phyloP scores from a whole-genome alignment of 257 asterid species.

The Primulina huaijiensis region DNA sequence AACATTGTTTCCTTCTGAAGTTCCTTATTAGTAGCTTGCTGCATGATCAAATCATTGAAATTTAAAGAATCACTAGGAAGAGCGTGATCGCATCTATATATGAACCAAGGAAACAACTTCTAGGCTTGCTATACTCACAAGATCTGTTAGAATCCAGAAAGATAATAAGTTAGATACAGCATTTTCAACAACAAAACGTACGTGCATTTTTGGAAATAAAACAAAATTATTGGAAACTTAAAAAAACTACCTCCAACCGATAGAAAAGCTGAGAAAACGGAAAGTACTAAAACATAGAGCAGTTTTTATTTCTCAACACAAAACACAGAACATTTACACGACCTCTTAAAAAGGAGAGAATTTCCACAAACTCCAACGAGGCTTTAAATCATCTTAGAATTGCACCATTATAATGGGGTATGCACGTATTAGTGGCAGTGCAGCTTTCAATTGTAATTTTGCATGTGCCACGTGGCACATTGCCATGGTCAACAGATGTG shows the following conservation, averaged over 20 bases:
- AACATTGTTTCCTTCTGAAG: constrained; percentile 90
- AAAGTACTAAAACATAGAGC: no score
- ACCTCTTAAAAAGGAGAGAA: not conserved
- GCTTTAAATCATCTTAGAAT: not conserved
- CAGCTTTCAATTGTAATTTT: not conserved
- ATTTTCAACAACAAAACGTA: not conserved
- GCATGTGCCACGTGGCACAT: not conserved
- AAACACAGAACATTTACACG: not conserved
- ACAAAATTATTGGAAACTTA: no score
- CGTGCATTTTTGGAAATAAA: no score
- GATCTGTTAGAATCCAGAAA: not conserved
- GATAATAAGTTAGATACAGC: not conserved
- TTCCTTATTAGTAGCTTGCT: constrained; percentile 67
- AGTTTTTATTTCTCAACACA: not conserved
- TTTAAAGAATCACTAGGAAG: not conserved
- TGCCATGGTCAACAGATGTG: not conserved
- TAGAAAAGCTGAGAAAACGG: no score
- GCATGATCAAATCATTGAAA: constrained; percentile 26
- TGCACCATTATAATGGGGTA: not conserved
- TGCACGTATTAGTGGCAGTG: not conserved
- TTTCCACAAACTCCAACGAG: not conserved
- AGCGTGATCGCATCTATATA: not conserved
- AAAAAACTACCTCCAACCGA: no score
- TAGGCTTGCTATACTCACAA: not conserved
- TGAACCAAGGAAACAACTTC: not conserved